Evolutionary conservation across 1,284 basidiomycete species (phyloP).

Genomic region (Phellinidium pouzarii): DNA sequence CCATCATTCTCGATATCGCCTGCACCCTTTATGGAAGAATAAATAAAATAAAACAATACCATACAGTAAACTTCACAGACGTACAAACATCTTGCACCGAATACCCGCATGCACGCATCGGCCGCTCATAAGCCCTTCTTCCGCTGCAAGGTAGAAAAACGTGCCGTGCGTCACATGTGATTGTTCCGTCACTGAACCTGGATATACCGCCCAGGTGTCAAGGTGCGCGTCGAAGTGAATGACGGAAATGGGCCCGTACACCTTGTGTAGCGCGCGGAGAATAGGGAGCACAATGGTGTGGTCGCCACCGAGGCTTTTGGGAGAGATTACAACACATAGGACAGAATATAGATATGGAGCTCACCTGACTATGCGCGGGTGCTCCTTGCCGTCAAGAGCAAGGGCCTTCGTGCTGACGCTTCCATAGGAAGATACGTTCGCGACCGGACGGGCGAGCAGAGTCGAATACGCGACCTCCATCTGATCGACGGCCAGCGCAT

Average conservation of each 20-base stretch:
- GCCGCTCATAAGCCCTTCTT: constrained; percentile 68
- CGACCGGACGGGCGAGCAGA: constrained; percentile 49
- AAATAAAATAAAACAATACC: not conserved
- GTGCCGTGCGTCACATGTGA: constrained; percentile 70
- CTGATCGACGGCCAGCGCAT: constrained; percentile 68
- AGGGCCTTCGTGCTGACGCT: constrained; percentile 27
- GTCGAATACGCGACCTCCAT: constrained; percentile 74
- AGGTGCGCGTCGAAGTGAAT: constrained; percentile 81
- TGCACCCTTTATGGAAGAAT: constrained; percentile 36
- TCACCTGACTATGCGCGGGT: constrained; percentile 64
- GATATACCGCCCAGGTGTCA: constrained; percentile 56
- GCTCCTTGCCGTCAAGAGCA: constrained; percentile 47
- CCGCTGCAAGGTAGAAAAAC: constrained; percentile 66
- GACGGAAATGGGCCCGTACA: constrained; percentile 71
- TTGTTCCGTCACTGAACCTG: constrained; percentile 48
- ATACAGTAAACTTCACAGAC: constrained; percentile 20
- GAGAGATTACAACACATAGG: constrained; percentile 4
- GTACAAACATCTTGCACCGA: constrained; percentile 60
- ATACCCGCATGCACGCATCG: constrained; percentile 75
- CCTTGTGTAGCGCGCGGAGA: constrained; percentile 60
- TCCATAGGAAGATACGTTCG: constrained; percentile 28
- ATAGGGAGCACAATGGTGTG: constrained; percentile 77
- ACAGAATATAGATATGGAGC: constrained; percentile 10
- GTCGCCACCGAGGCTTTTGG: constrained; percentile 62
- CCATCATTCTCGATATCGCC: constrained; percentile 58